phyloP scores from a whole-genome alignment of 192 early-diverging fungal species.

The Mortierella claussenii region DNA sequence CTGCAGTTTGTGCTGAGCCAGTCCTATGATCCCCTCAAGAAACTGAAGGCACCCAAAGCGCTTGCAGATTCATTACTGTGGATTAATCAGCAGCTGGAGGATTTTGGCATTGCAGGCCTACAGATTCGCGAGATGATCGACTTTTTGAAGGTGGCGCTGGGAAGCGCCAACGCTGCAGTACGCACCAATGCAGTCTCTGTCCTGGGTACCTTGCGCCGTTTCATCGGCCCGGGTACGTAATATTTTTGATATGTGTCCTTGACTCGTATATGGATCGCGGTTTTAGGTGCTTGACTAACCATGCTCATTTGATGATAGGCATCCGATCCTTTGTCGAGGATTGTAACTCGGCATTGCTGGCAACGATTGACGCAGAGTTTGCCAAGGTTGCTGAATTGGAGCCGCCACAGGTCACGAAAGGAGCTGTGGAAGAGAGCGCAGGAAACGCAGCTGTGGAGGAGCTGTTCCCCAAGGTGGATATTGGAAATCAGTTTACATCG shows the following conservation, averaged over 20 bases:
- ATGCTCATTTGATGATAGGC: constrained; percentile 56
- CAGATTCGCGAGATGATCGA: constrained; percentile 82
- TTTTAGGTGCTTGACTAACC: neutral
- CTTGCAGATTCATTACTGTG: constrained; percentile 88
- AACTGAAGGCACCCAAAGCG: constrained; percentile 90
- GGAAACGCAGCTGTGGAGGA: constrained; percentile 78
- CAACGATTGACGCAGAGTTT: constrained; percentile 93
- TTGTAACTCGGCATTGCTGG: constrained; percentile 82
- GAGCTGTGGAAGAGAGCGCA: constrained; percentile 36
- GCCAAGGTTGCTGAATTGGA: constrained; percentile 81
- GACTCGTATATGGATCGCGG: too few relatives aligned
- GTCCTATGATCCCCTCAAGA: constrained; percentile 79
- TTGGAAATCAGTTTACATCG: constrained; percentile 69
- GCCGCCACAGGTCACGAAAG: constrained; percentile 72
- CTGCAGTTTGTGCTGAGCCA: constrained; percentile 86
- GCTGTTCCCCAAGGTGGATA: constrained; percentile 89
- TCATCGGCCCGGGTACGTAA: constrained; percentile 77
- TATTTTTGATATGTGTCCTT: too few relatives aligned
- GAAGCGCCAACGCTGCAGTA: constrained; percentile 87
- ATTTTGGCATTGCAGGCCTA: constrained; percentile 90
- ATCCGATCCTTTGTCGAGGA: constrained; percentile 89
- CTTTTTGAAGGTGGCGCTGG: constrained; percentile 82
- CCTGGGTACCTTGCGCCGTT: constrained; percentile 84
- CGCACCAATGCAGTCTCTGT: constrained; percentile 83
- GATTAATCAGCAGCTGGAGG: constrained; percentile 85